phyloP scores from a whole-genome alignment of 208 protist genomes.

The Acanthamoeba castellanii region DNA sequence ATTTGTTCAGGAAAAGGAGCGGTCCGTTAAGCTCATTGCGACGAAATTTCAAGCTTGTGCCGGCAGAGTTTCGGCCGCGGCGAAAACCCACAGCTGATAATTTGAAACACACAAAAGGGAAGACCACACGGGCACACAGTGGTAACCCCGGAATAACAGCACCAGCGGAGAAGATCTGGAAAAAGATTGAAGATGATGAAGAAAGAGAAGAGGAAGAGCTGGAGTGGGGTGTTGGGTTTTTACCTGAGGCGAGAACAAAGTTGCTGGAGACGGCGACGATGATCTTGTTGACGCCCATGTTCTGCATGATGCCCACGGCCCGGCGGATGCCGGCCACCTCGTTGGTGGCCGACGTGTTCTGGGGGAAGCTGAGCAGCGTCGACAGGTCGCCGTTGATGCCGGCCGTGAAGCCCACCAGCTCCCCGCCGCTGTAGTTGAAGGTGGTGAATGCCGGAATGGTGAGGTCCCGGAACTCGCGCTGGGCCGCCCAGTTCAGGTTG shows the following conservation, averaged over 20 bases:
- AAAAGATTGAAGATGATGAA: background rate
- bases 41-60: too few relatives aligned
- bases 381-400: background rate
- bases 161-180: too few relatives aligned
- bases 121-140: too few relatives aligned
- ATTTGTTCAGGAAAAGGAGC: too few relatives aligned
- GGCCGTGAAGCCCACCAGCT: constrained; percentile 28
- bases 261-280: constrained; percentile 34
- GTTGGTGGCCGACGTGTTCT: constrained; percentile 12
- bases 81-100: too few relatives aligned
- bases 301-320: constrained; percentile 53
- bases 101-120: too few relatives aligned
- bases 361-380: background rate
- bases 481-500: constrained; percentile 19
- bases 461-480: background rate
- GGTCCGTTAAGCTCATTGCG: too few relatives aligned
- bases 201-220: background rate
- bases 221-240: background rate
- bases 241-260: background rate
- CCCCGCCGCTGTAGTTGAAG: constrained; percentile 4
- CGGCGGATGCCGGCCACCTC: constrained; percentile 18
- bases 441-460: background rate
- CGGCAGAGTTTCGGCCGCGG: too few relatives aligned
- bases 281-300: constrained; percentile 40
- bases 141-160: too few relatives aligned